Evolutionary conservation across 2,329 filamentous ascomycete genomes (phyloP).

Genomic region (Plenodomus tracheiphilus): DNA sequence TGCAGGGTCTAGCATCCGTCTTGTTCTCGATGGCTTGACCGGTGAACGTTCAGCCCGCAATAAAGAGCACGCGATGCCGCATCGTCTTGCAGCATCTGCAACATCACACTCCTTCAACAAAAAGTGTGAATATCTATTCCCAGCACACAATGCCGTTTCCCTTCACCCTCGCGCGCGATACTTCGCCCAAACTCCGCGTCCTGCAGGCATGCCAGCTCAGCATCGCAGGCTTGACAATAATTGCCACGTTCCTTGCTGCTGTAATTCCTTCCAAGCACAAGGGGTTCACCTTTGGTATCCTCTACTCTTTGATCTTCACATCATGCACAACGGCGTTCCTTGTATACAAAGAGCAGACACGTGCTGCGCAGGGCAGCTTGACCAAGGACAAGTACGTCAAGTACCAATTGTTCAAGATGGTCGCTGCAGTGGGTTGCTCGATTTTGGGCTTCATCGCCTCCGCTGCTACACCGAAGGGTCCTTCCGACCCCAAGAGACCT

Average conservation of each 20-base stretch:
- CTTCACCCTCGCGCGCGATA: constrained; percentile 5
- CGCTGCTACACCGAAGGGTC: constrained; percentile 5
- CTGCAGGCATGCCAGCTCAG: constrained; percentile 23
- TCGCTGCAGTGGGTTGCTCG: constrained; percentile 18
- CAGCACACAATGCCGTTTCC: constrained; percentile 7
- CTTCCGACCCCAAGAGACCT: constrained; percentile 5
- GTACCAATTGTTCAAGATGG: constrained; percentile 29
- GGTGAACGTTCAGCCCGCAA: constrained; percentile 19
- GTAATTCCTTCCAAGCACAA: constrained; percentile 23
- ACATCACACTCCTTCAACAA: neutral
- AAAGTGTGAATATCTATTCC: too few species aligned
- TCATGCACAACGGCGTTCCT: constrained; percentile 24
- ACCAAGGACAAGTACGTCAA: constrained; percentile 26
- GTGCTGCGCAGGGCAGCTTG: constrained; percentile 17
- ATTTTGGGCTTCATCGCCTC: constrained; percentile 22
- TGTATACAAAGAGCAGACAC: constrained; percentile 21
- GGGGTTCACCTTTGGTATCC: constrained; percentile 27
- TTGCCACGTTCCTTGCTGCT: constrained; percentile 21
- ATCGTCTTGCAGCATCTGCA: neutral
- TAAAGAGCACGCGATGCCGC: constrained; percentile 11
- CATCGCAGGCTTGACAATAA: constrained; percentile 14
- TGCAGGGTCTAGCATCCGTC: constrained; percentile 3
- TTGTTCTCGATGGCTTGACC: constrained; percentile 17
- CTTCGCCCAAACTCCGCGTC: constrained; percentile 21
- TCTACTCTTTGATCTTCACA: constrained; percentile 23